Conservation (phyloP, 169 alveolate species). For the Eimeria acervulina region DNA sequence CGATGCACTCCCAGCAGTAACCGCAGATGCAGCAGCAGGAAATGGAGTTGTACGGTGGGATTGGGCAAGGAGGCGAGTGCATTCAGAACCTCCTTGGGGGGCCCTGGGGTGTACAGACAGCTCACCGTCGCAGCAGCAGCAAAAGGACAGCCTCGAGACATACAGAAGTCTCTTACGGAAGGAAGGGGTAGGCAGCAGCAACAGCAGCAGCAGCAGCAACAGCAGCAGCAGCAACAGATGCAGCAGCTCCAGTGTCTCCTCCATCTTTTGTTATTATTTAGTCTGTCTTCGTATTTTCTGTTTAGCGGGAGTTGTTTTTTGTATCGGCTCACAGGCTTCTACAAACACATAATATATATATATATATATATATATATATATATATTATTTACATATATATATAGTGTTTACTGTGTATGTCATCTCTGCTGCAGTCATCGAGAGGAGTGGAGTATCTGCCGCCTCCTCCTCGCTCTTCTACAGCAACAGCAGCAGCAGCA, state of each 20-base stretch:
- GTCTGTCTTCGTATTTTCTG: too few relatives aligned
- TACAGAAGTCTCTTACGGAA: neutral
- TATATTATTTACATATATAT: too few relatives aligned
- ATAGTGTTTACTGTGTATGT: too few relatives aligned
- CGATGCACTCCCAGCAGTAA: neutral
- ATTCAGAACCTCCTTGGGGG: neutral
- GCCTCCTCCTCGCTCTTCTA: neutral
- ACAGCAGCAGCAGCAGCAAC: neutral
- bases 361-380: neutral
- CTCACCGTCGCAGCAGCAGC: neutral
- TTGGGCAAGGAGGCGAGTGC: neutral
- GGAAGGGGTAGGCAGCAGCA: neutral
- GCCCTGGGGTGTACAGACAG: neutral
- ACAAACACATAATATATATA: too few relatives aligned
- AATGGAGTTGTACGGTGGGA: neutral
- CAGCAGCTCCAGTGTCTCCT: neutral
- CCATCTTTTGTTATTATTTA: too few relatives aligned
- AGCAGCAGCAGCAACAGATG: neutral
- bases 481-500: conserved; percentile 17
- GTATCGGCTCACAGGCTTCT: too few relatives aligned
- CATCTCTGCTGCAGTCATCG: neutral
- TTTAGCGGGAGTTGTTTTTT: too few relatives aligned
- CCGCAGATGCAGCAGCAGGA: neutral
- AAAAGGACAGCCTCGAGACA: neutral
- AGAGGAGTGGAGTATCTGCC: neutral